Evolutionary conservation across 768 basidiomycete species (phyloP).

Genomic region (Hysterangium stoloniferum): DNA sequence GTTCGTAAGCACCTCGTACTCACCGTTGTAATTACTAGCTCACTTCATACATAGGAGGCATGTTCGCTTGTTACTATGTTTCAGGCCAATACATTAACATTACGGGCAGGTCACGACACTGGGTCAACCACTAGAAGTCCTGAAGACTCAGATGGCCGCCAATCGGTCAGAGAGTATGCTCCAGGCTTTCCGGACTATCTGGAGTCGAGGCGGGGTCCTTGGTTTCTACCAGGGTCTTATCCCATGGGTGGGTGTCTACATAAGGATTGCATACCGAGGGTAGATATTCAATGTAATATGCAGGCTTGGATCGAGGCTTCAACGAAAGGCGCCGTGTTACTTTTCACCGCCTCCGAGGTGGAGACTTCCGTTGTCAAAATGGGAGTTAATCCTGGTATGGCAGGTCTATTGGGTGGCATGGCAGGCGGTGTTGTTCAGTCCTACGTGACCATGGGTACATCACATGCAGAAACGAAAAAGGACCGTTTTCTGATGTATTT

Average conservation of each 20-base stretch:
- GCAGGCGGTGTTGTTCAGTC: slow-evolving; percentile 96
- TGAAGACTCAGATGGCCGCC: slow-evolving; percentile 99
- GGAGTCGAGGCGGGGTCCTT: slow-evolving; percentile 80
- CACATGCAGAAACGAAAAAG: slow-evolving; percentile 5
- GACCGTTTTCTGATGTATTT: background rate
- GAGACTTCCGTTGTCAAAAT: slow-evolving; percentile 57
- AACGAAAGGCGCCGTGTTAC: slow-evolving; percentile 92
- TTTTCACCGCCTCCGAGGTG: slow-evolving; percentile 95
- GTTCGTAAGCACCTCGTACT: slow-evolving; percentile 19
- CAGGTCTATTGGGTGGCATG: slow-evolving; percentile 94
- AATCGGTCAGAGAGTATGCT: slow-evolving; percentile 89
- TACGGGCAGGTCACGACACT: slow-evolving; percentile 81
- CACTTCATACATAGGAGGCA: too few relatives aligned
- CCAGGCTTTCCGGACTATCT: slow-evolving; percentile 78
- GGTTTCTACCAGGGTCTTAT: slow-evolving; percentile 99
- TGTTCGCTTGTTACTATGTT: slow-evolving; percentile 27
- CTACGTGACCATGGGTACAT: slow-evolving; percentile 99
- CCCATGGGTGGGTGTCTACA: slow-evolving; percentile 70
- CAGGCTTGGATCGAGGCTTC: slow-evolving; percentile 99
- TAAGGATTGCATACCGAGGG: background rate
- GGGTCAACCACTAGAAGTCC: slow-evolving; percentile 94
- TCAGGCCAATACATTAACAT: background rate
- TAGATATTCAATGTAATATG: background rate
- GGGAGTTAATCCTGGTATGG: slow-evolving; percentile 72
- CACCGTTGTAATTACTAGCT: slow-evolving; percentile 17